Conservation (phyloP, 768 basidiomycete genomes). For the Pulveroboletus sp. region DNA sequence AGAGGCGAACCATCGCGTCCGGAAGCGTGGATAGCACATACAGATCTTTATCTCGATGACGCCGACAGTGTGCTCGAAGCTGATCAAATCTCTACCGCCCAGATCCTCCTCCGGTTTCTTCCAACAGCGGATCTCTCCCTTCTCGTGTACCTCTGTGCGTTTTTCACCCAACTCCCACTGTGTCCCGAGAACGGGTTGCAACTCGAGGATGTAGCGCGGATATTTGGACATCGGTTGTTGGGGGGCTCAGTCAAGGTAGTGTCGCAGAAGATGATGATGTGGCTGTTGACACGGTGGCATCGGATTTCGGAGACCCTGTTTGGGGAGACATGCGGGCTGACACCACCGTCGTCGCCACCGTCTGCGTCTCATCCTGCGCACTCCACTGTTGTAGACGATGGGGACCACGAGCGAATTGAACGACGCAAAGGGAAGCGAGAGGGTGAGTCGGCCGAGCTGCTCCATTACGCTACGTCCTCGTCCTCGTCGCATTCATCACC, state of each 20-base stretch:
- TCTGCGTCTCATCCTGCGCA: neutral
- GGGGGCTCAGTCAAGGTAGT: slow-evolving; percentile 28
- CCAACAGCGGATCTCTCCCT: slow-evolving; percentile 38
- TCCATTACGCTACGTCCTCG: neutral
- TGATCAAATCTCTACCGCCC: slow-evolving; percentile 37
- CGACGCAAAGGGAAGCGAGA: slow-evolving; percentile 14
- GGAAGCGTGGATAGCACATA: slow-evolving; percentile 5
- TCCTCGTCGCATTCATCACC: slow-evolving; percentile 12
- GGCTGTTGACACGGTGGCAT: slow-evolving; percentile 29
- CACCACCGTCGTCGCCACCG: slow-evolving; percentile 10
- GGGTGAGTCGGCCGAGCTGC: neutral
- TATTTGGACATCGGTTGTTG: slow-evolving; percentile 42
- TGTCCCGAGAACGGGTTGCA: slow-evolving; percentile 48
- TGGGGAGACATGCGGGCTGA: slow-evolving; percentile 23
- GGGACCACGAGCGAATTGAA: slow-evolving; percentile 6
- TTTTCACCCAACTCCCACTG: slow-evolving; percentile 49
- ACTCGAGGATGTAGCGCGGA: slow-evolving; percentile 40
- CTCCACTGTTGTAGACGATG: neutral
- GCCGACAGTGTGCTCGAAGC: slow-evolving; percentile 26
- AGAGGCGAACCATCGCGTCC: slow-evolving; percentile 25
- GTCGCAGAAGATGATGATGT: slow-evolving; percentile 30
- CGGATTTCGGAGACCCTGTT: slow-evolving; percentile 24
- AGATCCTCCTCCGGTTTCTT: slow-evolving; percentile 47
- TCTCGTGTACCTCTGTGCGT: slow-evolving; percentile 42
- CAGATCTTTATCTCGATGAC: slow-evolving; percentile 15